These are phyloP conservation scores for Fomitopsis schrenkii DNA, from an alignment of 1,284 basidiomycete genomes.

Conservation along the genomic window DNA sequence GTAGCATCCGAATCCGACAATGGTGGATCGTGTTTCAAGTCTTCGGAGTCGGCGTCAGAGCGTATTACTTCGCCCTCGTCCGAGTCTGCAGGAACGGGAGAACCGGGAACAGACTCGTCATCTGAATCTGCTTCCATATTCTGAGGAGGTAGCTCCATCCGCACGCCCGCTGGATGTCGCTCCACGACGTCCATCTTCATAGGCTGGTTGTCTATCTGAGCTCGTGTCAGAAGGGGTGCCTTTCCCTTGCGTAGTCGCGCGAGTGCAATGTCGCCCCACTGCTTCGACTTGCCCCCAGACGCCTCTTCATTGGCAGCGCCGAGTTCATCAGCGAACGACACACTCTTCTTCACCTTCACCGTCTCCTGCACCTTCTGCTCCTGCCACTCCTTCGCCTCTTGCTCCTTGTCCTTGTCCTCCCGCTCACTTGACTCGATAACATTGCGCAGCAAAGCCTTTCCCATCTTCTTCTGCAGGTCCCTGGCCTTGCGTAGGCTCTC, in stretches of 20 bases:
- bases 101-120: constrained; percentile 39
- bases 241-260: constrained; percentile 40
- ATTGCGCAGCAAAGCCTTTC: constrained; percentile 55
- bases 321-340: constrained; percentile 53
- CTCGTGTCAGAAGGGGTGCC: constrained; percentile 35
- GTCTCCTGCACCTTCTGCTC: constrained; percentile 20
- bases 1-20: constrained; percentile 21
- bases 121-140: constrained; percentile 37
- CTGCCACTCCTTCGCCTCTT: constrained; percentile 24
- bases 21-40: constrained; percentile 9
- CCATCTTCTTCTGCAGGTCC: constrained; percentile 75
- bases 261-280: constrained; percentile 55
- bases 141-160: constrained; percentile 17
- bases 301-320: constrained; percentile 20
- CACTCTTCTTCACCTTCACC: constrained; percentile 47
- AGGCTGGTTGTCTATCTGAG: constrained; percentile 38
- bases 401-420: constrained; percentile 30
- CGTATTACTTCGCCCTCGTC: constrained; percentile 40
- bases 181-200: constrained; percentile 72
- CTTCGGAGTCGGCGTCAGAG: constrained; percentile 20
- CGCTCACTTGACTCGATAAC: constrained; percentile 38
- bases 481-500: constrained; percentile 48
- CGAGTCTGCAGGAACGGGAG: constrained; percentile 36
- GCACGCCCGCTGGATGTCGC: constrained; percentile 36
- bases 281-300: constrained; percentile 16